Conservation (phyloP, 2,329 filamentous ascomycete genomes). For the Aspergillus eucalypticola region DNA sequence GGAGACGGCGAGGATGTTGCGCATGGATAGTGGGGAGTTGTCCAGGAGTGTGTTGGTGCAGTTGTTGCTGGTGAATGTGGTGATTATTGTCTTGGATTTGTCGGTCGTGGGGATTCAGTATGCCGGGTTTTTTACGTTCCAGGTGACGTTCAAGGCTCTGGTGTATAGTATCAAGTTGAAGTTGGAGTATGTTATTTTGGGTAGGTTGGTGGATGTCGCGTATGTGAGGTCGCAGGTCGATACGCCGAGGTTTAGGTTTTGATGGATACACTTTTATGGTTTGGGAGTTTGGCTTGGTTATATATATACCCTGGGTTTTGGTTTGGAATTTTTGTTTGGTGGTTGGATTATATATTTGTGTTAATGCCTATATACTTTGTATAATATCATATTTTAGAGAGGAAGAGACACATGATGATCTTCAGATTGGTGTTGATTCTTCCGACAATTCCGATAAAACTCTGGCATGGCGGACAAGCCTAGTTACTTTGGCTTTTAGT, state of each 20-base stretch:
- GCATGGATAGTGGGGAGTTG: conserved; percentile 42
- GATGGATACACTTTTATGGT: neutral
- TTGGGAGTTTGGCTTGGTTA: too few relatives aligned
- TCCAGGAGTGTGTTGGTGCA: conserved; percentile 43
- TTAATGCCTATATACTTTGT: too few relatives aligned
- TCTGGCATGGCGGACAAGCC: too few relatives aligned
- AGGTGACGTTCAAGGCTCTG: conserved; percentile 47
- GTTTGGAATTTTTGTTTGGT: neutral
- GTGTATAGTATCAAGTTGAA: conserved; percentile 52
- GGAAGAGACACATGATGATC: too few relatives aligned
- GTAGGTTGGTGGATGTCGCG: conserved; percentile 37
- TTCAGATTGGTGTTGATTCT: too few relatives aligned
- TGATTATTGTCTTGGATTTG: conserved; percentile 49
- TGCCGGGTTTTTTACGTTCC: conserved; percentile 43
- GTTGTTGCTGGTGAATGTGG: conserved; percentile 49
- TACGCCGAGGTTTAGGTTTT: conserved; percentile 11
- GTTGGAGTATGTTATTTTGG: conserved; percentile 49
- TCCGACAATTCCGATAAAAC: too few relatives aligned
- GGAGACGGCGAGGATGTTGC: conserved; percentile 53
- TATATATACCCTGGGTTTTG: too few relatives aligned
- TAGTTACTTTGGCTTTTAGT: too few relatives aligned
- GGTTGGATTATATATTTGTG: neutral
- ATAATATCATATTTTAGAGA: too few relatives aligned
- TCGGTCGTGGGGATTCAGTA: conserved; percentile 45
- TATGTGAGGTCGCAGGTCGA: conserved; percentile 11